phyloP scores from a whole-genome alignment of 83 land plant species.

The Diphasiastrum complanatum region DNA sequence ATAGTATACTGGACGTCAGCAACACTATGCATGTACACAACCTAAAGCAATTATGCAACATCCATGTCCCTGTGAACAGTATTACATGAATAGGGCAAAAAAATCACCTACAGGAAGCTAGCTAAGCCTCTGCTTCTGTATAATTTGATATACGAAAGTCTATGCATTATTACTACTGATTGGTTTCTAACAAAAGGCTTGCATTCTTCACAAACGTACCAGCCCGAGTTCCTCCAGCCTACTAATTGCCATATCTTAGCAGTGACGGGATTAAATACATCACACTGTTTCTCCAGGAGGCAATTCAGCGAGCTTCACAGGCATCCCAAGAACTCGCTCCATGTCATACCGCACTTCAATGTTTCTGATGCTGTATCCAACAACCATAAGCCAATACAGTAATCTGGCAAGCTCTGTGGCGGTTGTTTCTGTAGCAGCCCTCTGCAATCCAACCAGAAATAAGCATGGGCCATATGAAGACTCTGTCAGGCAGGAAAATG shows the following conservation, averaged over 20 bases:
- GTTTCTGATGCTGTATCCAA: conserved; percentile 89
- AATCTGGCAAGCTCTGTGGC: conserved; percentile 82
- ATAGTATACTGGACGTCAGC: too few relatives aligned
- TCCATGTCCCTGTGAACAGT: too few relatives aligned
- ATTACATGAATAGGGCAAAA: too few relatives aligned
- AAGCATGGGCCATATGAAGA: not conserved
- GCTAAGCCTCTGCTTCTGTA: too few relatives aligned
- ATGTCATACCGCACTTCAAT: conserved; percentile 94
- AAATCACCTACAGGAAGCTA: too few relatives aligned
- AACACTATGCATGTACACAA: too few relatives aligned
- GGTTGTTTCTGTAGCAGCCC: conserved; percentile 62
- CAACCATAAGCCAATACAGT: conserved; percentile 91
- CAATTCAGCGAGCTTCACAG: conserved; percentile 68
- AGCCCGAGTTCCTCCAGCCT: too few relatives aligned
- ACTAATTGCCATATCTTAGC: not conserved
- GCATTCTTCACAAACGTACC: too few relatives aligned
- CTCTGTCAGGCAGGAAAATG: not conserved
- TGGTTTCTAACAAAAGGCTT: too few relatives aligned
- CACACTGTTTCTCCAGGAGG: conserved; percentile 71
- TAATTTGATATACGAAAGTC: too few relatives aligned
- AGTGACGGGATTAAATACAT: not conserved
- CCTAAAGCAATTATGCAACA: too few relatives aligned
- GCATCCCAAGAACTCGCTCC: conserved; percentile 77
- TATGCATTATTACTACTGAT: too few relatives aligned
- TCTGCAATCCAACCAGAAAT: conserved; percentile 35